phyloP scores from a whole-genome alignment of 345 rosid species.

The Linum lewisii region DNA sequence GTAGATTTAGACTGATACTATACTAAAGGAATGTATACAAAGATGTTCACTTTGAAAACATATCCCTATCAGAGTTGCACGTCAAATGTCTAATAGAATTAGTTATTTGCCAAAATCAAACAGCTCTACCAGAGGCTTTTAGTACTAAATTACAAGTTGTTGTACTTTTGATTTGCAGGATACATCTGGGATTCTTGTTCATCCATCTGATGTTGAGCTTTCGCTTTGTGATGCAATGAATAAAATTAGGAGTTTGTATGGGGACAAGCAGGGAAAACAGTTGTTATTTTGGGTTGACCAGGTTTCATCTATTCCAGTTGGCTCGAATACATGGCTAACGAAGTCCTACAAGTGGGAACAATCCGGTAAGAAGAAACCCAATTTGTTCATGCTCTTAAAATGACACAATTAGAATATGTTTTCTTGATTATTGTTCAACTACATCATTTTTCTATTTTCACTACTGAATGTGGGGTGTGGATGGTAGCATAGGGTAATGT shows the following conservation, averaged over 20 bases:
- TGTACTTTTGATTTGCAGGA: conserved; percentile 30
- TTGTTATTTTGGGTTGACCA: conserved; percentile 81
- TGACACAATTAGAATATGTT: no score
- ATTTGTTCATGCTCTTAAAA: no score
- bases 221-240: conserved; percentile 43
- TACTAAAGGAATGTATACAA: no score
- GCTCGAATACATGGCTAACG: conserved; percentile 55
- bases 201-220: conserved; percentile 66
- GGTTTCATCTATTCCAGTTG: conserved; percentile 43
- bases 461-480: no score
- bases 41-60: no score
- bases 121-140: no score
- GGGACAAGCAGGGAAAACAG: conserved; percentile 67
- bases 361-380: conserved; percentile 32
- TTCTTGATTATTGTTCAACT: conserved; percentile 42
- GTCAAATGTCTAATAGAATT: no score
- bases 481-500: conserved; percentile 72
- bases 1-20: no score
- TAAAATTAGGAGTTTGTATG: conserved; percentile 41
- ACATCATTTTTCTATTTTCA: no score
- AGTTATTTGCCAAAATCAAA: no score
- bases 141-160: no score
- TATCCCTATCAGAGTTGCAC: no score
- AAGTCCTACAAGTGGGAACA: conserved; percentile 75
- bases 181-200: conserved; percentile 41